Evolutionary conservation across 331 rosid genomes (phyloP).

Genomic region (Arachis monticola): DNA sequence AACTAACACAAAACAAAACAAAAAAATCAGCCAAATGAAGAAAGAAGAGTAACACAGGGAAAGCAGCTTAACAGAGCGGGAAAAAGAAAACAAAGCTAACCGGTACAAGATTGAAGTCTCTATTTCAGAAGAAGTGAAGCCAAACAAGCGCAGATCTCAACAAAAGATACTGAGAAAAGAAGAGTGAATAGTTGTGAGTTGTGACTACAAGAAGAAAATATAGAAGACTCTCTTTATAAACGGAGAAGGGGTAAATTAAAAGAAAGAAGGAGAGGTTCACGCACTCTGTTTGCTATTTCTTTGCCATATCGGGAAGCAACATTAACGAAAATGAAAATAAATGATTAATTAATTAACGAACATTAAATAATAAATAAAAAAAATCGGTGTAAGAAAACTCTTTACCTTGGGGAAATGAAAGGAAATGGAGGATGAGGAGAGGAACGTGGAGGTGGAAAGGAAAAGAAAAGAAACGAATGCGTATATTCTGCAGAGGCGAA

Average conservation of each 20-base stretch:
- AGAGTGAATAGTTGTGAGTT: constrained; percentile 9
- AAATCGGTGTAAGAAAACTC: not conserved
- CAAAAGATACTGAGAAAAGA: not conserved
- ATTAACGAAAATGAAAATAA: not conserved
- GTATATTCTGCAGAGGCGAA: constrained; percentile 43
- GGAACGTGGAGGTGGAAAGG: not conserved
- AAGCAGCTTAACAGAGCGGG: constrained; percentile 1
- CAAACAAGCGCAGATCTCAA: constrained; percentile 57
- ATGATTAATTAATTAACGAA: no score
- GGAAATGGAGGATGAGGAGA: not conserved
- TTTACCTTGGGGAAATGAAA: not conserved
- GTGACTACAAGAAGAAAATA: constrained; percentile 4
- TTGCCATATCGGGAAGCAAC: constrained; percentile 1
- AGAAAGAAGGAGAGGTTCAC: constrained; percentile 35
- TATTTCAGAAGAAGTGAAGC: constrained; percentile 16
- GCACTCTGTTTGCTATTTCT: constrained; percentile 41
- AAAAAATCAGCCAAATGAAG: not conserved
- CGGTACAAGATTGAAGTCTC: not conserved
- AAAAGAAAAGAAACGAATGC: constrained; percentile 21
- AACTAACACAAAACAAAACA: not conserved
- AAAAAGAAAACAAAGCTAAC: constrained; percentile 14
- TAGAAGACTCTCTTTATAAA: constrained; percentile 25
- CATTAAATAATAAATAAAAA: no score
- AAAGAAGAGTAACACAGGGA: constrained; percentile 20
- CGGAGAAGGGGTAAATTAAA: constrained; percentile 26